Percentiles rank a stretch among this genome's conserved stretches.
phyloP scores from a whole-genome alignment of 306 rosid species.

The barrel medic (Medicago truncatula) region DNA sequence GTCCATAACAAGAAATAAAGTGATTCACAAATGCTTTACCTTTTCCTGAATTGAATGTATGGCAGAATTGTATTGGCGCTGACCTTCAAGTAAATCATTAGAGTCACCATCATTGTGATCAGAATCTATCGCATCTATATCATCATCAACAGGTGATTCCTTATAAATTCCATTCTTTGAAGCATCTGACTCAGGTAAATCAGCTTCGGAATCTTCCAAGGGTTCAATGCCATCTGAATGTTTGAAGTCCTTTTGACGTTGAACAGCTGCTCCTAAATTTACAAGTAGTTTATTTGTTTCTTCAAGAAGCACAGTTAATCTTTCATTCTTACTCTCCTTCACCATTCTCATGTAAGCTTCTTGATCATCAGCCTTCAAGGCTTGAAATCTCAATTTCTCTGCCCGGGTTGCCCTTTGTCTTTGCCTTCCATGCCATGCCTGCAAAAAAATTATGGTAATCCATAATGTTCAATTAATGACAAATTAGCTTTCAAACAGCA shows the following conservation, averaged over 20 bases:
- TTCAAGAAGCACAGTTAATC: conserved; percentile 90
- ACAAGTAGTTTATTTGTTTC: conserved; percentile 96
- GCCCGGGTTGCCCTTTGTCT: conserved; percentile 95
- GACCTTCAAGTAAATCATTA: conserved; percentile 97
- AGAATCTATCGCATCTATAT: conserved; percentile 72
- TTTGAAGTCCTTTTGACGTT: conserved; percentile 94
- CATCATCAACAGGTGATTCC: conserved; percentile 74
- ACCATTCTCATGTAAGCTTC: conserved; percentile 99
- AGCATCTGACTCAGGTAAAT: conserved; percentile 72
- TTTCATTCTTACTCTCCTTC: conserved; percentile 97
- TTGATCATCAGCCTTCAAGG: conserved; percentile 98
- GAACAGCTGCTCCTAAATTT: conserved; percentile 99
- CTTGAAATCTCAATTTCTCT: conserved; percentile 98
- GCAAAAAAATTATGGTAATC: conserved; percentile 37
- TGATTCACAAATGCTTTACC: conserved; percentile 50
- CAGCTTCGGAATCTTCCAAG: conserved; percentile 83
- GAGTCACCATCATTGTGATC: conserved; percentile 76
- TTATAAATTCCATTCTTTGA: conserved; percentile 67
- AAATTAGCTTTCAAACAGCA: conserved; percentile 26
- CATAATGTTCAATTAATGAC: conserved; percentile 33
- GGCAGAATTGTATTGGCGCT: conserved; percentile 96
- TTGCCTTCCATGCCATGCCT: conserved; percentile 99
- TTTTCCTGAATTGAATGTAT: conserved; percentile 96
- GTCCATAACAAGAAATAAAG: conserved; percentile 34
- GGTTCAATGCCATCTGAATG: conserved; percentile 74